A percentile compares a stretch with the other conserved stretches of the same genome.
Evolutionary conservation across 2,329 filamentous ascomycete genomes (phyloP).

Genomic region (Elsinoe perseae): DNA sequence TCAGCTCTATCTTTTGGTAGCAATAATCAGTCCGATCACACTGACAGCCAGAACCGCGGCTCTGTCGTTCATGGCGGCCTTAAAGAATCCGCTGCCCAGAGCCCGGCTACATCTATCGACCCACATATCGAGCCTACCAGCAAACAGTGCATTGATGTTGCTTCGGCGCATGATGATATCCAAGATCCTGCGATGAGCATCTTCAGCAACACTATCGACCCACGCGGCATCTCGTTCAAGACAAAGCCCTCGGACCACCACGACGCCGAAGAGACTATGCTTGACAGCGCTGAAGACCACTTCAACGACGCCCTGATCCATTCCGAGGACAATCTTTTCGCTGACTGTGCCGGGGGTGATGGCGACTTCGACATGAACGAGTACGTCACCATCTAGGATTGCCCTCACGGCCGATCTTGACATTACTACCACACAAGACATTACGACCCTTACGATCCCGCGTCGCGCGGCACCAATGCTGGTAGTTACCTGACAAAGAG

Average conservation of each 20-base stretch:
- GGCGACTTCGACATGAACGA: neutral
- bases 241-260: neutral
- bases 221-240: neutral
- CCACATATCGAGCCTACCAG: too few species aligned
- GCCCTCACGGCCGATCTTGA: neutral
- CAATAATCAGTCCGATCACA: neutral
- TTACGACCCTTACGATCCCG: neutral
- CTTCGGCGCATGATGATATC: too few species aligned
- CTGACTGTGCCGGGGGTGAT: neutral
- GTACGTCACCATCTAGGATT: neutral
- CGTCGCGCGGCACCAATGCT: neutral
- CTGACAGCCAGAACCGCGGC: neutral
- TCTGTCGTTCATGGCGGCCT: too few species aligned
- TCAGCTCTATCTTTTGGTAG: neutral
- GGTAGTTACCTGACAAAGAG: neutral
- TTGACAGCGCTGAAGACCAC: neutral
- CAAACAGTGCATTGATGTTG: too few species aligned
- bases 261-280: neutral
- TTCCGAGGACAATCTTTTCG: neutral
- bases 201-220: neutral
- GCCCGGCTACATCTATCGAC: too few species aligned
- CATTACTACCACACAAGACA: slow-evolving; percentile 3
- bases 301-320: neutral
- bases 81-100: too few species aligned
- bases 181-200: neutral